Evolutionary conservation across 345 rosid species (phyloP), one percentile per base, ranked within the genome.

Genomic region (Eucalyptus viminalis): DNA sequence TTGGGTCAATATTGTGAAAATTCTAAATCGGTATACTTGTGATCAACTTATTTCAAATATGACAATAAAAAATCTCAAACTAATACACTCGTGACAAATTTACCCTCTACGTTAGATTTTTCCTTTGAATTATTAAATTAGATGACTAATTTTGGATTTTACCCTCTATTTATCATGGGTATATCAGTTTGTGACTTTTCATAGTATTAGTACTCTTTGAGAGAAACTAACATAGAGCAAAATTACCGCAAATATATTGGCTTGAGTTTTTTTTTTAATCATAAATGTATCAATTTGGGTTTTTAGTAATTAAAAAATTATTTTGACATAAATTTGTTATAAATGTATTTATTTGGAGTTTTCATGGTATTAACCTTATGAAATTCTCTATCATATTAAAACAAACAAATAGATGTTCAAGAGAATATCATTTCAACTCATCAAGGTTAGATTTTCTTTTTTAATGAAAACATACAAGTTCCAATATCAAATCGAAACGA

Each of bases 51-150:
- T 53, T 53, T 53, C 0, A 53, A 53, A 53, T 53, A 3, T 53
- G 2, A 53, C 0, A 0, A 53, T 53, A 53, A 19, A 53, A 54
- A 56, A 9, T 0, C 2, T 0, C 0, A 56, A 22, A 56, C 0
- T 22, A 9, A 54, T 54, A 54, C 0, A 54, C 0, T 3, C 1
- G 1, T 54, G 0, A 54, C 0, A 4, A 21, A 8, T 54, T 4
- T 54, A 21, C 2, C 2, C 0, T 0, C 1, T 0, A 2, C 0
- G 1, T 22, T 56, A 56, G 2, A 56, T 56, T 56, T 56, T 2
- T 22, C 27, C 11, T 19, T 54, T 14, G 5, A 54, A 54, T 21
- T 21, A 0, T 8, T 53, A 1, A 53, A 5, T 53, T 9, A 22
- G 40, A 37, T 37, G 40, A 37, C 3, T 34, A 34, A 34, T 34